A percentile compares a stretch with the other conserved stretches of the same genome.
Evolutionary conservation across 768 basidiomycete species (phyloP).

Genomic region (Phaffia australis): DNA sequence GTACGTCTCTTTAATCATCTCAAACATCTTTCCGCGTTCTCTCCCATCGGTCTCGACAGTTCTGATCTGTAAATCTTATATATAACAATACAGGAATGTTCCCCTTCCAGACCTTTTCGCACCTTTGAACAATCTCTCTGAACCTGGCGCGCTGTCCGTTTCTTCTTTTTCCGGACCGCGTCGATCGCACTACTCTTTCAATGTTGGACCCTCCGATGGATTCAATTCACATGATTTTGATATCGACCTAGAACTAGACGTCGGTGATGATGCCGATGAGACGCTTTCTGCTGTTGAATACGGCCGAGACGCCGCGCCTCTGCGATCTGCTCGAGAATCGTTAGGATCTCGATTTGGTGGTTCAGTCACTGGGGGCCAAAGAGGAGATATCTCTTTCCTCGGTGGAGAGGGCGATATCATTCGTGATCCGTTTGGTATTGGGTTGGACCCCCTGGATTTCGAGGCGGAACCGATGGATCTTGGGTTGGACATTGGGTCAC

Average conservation of each 20-base stretch:
- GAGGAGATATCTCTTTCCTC: slow-evolving; percentile 10
- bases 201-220: slow-evolving; percentile 28
- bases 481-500: slow-evolving; percentile 24
- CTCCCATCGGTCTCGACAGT: slow-evolving; percentile 21
- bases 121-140: slow-evolving; percentile 26
- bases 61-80: slow-evolving; percentile 6
- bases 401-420: slow-evolving; percentile 39
- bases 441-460: no score
- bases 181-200: slow-evolving; percentile 27
- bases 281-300: slow-evolving; percentile 27
- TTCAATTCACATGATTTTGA: slow-evolving; percentile 34
- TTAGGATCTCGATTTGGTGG: slow-evolving; percentile 18
- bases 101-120: slow-evolving; percentile 1
- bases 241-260: slow-evolving; percentile 30
- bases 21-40: not conserved
- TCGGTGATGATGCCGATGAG: slow-evolving; percentile 26
- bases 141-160: slow-evolving; percentile 32
- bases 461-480: slow-evolving; percentile 21
- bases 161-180: slow-evolving; percentile 31
- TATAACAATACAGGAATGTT: not conserved
- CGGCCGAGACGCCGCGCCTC: slow-evolving; percentile 28
- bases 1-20: slow-evolving; percentile 35
- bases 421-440: no score
- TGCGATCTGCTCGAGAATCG: slow-evolving; percentile 10
- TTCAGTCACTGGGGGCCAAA: not conserved